Base-by-base conservation (phyloP, 2,329 filamentous ascomycete species). In the Nannizzia gypsea region DNA sequence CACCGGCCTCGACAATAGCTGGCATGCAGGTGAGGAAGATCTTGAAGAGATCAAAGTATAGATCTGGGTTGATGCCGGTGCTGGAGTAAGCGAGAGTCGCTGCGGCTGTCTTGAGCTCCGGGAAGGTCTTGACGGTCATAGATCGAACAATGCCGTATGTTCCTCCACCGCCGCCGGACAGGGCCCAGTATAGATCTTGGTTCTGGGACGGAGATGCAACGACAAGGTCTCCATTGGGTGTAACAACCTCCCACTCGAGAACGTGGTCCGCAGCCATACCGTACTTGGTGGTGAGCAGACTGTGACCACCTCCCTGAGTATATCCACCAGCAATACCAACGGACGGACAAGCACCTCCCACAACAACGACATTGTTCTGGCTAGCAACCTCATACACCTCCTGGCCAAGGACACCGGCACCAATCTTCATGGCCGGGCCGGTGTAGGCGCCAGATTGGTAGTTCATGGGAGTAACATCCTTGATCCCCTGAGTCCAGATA, bases 61-160 rank as follows among this genome's bases (percentile, higher is more conserved):
- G 15, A 36, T 59, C 46, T 2, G 17, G 15, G 3, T 9, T 13
- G 17, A 46, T 46, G 24, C 34, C 57, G 1, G 15, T n/a, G 20
- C 22, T 28, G n/a, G 22, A 22, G 59, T 70, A 77, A 4, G 66
- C 67, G 15, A 81, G 69, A 5, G 68, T 71, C 8, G 75, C 76
- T 3, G 73, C 75, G 3, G 73, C 70, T 11, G 34, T 42, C 17
- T 26, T 11, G 5, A 69, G 66, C 59, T 78, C 73, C 2, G 73
- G 71, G 66, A 82, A 73, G 0, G 77, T 74, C 62, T 79, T 80
- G 50, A 78, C 72, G 0, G 80, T 84, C 69, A 84, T 73, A 1
- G 80, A 81, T 11, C 77, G 67, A 1, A 85, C 80, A 1, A 84
- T 74, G 2, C 74, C 83, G 63, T 79, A 86, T 38, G 76, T 59